Percentiles rank a stretch among this genome's conserved stretches.
Conservation (phyloP, 805 yeast species). For the Blastobotrys terrestris region DNA sequence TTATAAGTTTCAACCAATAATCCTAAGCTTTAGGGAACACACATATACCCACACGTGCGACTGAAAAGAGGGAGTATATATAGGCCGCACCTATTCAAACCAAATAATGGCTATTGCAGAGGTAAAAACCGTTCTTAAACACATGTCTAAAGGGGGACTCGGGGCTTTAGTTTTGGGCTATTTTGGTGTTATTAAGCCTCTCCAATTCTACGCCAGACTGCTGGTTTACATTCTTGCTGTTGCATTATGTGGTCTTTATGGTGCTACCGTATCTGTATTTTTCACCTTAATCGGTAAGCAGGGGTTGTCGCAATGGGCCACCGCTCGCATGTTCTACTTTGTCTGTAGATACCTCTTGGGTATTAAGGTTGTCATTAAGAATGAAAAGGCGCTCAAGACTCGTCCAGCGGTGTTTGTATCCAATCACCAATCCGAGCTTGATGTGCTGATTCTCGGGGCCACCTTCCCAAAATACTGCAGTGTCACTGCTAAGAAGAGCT, state of each 20-base stretch:
- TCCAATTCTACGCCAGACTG: conserved; percentile 30
- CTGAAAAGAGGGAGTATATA: too few relatives aligned
- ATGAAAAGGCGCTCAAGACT: conserved; percentile 50
- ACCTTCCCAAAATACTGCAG: conserved; percentile 83
- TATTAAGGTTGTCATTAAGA: conserved; percentile 59
- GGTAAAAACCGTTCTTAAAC: background rate
- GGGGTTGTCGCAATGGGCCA: conserved; percentile 79
- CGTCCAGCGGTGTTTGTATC: conserved; percentile 76
- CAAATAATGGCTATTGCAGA: background rate
- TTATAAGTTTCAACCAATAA: too few relatives aligned
- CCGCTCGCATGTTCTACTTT: conserved; percentile 75
- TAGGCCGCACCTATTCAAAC: too few relatives aligned
- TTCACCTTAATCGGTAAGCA: conserved; percentile 66
- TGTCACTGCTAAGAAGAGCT: conserved; percentile 84
- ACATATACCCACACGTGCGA: background rate
- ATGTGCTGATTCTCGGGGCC: conserved; percentile 72
- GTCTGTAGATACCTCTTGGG: conserved; percentile 59
- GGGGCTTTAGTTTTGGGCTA: conserved; percentile 23
- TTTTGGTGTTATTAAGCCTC: conserved; percentile 29
- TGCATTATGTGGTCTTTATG: conserved; percentile 36
- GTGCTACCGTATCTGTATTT: conserved; percentile 66
- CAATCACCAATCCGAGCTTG: conserved; percentile 89
- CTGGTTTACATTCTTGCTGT: conserved; percentile 27
- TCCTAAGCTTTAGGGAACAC: background rate
- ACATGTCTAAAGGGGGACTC: conserved; percentile 12